phyloP scores from a whole-genome alignment of 2,329 filamentous ascomycete species.

The Colletotrichum limetticola region DNA sequence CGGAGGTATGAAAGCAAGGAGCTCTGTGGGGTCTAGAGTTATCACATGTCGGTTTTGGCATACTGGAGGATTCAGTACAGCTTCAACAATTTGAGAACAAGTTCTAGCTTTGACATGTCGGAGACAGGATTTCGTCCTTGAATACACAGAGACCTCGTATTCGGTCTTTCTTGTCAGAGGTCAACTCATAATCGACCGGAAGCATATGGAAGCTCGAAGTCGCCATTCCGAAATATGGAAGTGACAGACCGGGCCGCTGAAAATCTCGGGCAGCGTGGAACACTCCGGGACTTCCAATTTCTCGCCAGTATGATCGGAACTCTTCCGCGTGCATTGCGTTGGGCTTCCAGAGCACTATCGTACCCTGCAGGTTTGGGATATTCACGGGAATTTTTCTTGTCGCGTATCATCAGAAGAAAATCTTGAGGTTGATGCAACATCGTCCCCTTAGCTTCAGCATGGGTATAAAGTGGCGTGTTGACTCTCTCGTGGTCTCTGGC shows the following conservation, averaged over 20 bases:
- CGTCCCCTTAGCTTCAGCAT: not conserved
- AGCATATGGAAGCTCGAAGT: not conserved
- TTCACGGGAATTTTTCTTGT: not conserved
- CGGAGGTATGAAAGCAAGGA: not conserved
- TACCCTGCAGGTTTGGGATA: not conserved
- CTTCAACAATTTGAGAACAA: not conserved
- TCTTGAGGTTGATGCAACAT: not conserved
- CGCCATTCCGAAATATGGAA: not conserved
- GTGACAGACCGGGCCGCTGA: not conserved
- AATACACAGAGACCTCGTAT: not conserved
- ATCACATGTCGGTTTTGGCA: not conserved
- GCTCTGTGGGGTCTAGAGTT: not conserved
- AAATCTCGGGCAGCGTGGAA: not conserved
- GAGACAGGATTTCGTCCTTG: not conserved
- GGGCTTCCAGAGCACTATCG: not conserved
- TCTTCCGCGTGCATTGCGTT: not conserved
- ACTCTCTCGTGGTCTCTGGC: not conserved
- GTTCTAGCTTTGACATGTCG: not conserved
- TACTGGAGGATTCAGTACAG: not conserved
- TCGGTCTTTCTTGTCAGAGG: not conserved
- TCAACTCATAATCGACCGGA: not conserved
- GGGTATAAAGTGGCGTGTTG: not conserved
- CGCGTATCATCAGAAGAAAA: not conserved
- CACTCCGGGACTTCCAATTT: not conserved
- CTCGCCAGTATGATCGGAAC: not conserved